Percentiles rank a stretch among this genome's conserved stretches.
Evolutionary conservation across 2,329 filamentous ascomycete genomes (phyloP).

Genomic region (Raffaelea albimanens): DNA sequence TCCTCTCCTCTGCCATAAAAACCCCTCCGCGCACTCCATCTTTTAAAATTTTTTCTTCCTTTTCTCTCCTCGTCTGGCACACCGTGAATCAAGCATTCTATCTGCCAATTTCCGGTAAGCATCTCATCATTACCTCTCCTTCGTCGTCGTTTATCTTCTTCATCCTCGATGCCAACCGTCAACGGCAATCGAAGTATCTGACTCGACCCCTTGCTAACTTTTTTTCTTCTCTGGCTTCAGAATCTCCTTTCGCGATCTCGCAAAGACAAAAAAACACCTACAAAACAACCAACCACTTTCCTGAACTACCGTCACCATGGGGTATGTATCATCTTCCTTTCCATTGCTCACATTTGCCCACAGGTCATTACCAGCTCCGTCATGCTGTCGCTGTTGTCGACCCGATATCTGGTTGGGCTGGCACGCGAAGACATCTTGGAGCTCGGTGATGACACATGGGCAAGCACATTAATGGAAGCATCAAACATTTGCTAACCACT

Average conservation of each 20-base stretch:
- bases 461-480: background rate
- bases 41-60: slow-evolving; percentile 12
- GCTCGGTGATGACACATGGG: too few species aligned
- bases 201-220: too few species aligned
- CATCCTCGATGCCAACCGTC: too few species aligned
- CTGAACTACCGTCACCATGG: slow-evolving; percentile 25
- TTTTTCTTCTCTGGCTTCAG: background rate
- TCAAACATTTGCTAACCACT: slow-evolving; percentile 14
- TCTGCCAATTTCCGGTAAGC: slow-evolving; percentile 19
- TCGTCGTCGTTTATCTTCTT: slow-evolving; percentile 6
- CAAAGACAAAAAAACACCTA: slow-evolving; percentile 1
- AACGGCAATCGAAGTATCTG: too few species aligned
- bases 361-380: too few species aligned
- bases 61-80: slow-evolving; percentile 27
- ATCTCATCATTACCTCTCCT: background rate
- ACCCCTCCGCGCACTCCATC: slow-evolving; percentile 13
- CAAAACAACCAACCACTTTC: slow-evolving; percentile 3
- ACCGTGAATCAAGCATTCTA: slow-evolving; percentile 31
- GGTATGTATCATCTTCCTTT: slow-evolving; percentile 18
- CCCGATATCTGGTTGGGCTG: too few species aligned
- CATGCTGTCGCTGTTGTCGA: too few species aligned
- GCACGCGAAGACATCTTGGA: too few species aligned
- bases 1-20: slow-evolving; percentile 11
- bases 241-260: slow-evolving; percentile 1
- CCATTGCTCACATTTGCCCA: too few species aligned